Conservation (phyloP, 345 rosid genomes). For the Salix suchowensis region DNA sequence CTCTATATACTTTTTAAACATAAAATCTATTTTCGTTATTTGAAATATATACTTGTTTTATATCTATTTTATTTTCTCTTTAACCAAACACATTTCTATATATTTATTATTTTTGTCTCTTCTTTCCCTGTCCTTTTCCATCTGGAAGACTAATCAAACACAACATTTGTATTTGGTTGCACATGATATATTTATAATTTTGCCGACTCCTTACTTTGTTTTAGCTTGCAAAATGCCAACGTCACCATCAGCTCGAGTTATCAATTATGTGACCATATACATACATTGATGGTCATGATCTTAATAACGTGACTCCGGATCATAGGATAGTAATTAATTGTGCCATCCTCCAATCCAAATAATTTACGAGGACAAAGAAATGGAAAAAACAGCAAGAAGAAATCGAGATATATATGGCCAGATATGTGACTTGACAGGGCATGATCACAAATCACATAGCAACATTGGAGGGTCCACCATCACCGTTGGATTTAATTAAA, state of each 20-base stretch:
- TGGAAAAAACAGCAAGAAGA: background rate
- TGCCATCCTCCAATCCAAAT: background rate
- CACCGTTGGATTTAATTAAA: constrained; percentile 56
- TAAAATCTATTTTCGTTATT: too few species aligned
- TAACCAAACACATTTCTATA: too few species aligned
- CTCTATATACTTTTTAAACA: too few species aligned
- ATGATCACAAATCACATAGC: constrained; percentile 5
- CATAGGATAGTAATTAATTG: background rate
- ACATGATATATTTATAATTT: background rate
- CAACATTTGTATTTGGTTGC: background rate
- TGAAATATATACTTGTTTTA: too few species aligned
- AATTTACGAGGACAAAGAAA: background rate
- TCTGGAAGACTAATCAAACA: too few species aligned
- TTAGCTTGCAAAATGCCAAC: too few species aligned
- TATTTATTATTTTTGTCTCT: too few species aligned
- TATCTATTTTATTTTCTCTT: too few species aligned
- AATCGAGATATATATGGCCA: background rate
- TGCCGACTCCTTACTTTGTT: constrained; percentile 15
- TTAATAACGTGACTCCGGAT: background rate
- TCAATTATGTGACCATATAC: too few species aligned
- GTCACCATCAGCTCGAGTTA: too few species aligned
- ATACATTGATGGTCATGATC: too few species aligned
- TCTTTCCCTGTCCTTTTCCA: too few species aligned
- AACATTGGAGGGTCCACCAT: constrained; percentile 41
- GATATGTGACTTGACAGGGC: background rate